phyloP scores from a whole-genome alignment of 352 stramenopile genomes.

The Elongisporangium anandrum region DNA sequence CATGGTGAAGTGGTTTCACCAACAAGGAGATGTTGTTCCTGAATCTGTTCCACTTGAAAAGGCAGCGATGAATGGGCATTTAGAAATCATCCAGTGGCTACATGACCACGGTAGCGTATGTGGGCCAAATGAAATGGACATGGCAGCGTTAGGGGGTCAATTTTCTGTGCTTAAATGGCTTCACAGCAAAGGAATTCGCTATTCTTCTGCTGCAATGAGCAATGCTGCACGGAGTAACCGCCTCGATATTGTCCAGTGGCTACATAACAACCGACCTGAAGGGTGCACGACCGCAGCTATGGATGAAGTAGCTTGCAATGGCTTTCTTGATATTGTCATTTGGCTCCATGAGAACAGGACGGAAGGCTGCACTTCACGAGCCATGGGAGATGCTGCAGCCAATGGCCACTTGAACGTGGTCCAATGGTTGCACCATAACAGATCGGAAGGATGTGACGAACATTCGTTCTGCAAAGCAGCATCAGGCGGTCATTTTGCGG shows the following conservation, averaged over 20 bases:
- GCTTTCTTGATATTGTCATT: not conserved
- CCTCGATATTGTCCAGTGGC: not conserved
- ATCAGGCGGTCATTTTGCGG: no score
- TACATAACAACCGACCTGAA: not conserved
- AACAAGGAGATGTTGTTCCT: not conserved
- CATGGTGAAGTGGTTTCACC: not conserved
- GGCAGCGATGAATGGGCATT: not conserved
- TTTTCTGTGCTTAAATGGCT: no score
- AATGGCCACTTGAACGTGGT: not conserved
- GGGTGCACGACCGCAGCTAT: not conserved
- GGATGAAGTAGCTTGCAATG: not conserved
- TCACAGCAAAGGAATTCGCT: not conserved
- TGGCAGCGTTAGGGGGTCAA: no score
- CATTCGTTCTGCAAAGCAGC: not conserved
- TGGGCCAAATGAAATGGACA: no score
- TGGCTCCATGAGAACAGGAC: not conserved
- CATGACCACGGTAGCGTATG: not conserved
- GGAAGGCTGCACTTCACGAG: not conserved
- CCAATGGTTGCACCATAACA: not conserved
- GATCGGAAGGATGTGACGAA: not conserved
- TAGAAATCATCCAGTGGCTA: not conserved
- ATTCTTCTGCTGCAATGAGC: not conserved
- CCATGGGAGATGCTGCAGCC: not conserved
- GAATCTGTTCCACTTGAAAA: no score
- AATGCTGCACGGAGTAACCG: not conserved